Conservation (phyloP, 768 basidiomycete genomes). For the Termitomyces sp. region DNA sequence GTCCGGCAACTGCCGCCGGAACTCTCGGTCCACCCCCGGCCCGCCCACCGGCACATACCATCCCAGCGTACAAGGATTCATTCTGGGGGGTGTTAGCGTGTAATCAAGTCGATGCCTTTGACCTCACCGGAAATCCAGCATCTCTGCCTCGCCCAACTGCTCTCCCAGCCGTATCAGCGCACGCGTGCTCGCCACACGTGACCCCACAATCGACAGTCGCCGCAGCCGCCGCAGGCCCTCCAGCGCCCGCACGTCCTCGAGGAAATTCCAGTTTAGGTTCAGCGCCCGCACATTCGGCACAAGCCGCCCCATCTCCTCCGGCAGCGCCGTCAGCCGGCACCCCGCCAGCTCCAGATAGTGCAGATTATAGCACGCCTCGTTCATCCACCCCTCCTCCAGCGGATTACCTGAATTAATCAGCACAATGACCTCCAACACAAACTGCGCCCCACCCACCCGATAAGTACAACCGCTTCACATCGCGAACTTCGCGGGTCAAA, state of each 20-base stretch:
- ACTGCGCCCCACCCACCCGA: slow-evolving; percentile 55
- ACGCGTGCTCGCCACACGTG: slow-evolving; percentile 70
- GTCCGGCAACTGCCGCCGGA: slow-evolving; percentile 88
- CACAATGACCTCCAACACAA: too few relatives aligned
- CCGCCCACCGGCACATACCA: slow-evolving; percentile 89
- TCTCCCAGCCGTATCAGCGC: slow-evolving; percentile 66
- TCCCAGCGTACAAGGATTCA: slow-evolving; percentile 96
- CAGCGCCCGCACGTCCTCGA: slow-evolving; percentile 67
- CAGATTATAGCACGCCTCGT: slow-evolving; percentile 81
- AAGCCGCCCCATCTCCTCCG: slow-evolving; percentile 55
- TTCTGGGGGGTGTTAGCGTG: too few relatives aligned
- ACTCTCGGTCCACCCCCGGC: slow-evolving; percentile 70
- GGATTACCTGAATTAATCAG: slow-evolving; percentile 53
- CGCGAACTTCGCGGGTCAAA: slow-evolving; percentile 71
- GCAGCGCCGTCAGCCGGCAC: slow-evolving; percentile 55
- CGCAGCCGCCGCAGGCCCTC: slow-evolving; percentile 70
- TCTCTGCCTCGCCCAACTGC: slow-evolving; percentile 75
- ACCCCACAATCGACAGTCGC: slow-evolving; percentile 86
- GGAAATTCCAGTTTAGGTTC: slow-evolving; percentile 97
- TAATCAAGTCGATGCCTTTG: too few relatives aligned
- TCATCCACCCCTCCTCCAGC: slow-evolving; percentile 53
- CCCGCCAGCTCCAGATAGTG: slow-evolving; percentile 88
- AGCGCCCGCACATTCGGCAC: slow-evolving; percentile 85
- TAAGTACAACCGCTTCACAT: slow-evolving; percentile 91
- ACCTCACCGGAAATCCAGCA: slow-evolving; percentile 87